Conservation (phyloP, 1,284 basidiomycete species). For the Microbotryum lychnidis-dioicae region DNA sequence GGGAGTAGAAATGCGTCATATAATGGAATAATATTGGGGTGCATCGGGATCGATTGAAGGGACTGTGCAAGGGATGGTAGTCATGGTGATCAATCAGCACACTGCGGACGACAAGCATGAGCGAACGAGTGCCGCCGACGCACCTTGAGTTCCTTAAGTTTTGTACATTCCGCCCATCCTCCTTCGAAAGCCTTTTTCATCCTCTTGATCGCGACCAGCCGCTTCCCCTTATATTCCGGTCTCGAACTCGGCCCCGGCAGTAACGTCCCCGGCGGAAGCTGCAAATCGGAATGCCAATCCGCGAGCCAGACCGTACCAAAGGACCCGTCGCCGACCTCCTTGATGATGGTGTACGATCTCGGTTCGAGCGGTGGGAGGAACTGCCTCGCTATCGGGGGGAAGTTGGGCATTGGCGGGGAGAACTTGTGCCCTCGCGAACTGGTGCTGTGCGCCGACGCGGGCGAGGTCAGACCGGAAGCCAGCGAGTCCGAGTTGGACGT, state of each 20-base stretch:
- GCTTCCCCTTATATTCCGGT: conserved; percentile 88
- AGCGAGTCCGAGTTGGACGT: conserved; percentile 5
- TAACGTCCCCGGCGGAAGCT: conserved; percentile 52
- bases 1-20: conserved; percentile 98
- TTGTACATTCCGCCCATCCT: conserved; percentile 93
- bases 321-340: conserved; percentile 88
- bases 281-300: conserved; percentile 95
- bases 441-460: conserved; percentile 10
- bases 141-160: conserved; percentile 92
- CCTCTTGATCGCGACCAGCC: conserved; percentile 92
- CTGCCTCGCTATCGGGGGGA: not conserved
- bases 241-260: conserved; percentile 62
- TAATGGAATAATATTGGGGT: conserved; percentile 95
- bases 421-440: conserved; percentile 6
- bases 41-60: conserved; percentile 82
- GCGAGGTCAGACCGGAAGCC: not conserved
- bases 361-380: conserved; percentile 33
- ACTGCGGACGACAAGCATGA: too few species aligned
- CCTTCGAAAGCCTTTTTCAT: conserved; percentile 98
- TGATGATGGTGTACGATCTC: conserved; percentile 53
- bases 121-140: conserved; percentile 24
- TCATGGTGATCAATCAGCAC: not conserved
- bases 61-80: conserved; percentile 52
- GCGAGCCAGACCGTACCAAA: conserved; percentile 98
- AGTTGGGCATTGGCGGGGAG: not conserved